These are phyloP conservation scores for Citrus australasica DNA, from an alignment of 345 rosid species.

Conservation along the genomic window DNA sequence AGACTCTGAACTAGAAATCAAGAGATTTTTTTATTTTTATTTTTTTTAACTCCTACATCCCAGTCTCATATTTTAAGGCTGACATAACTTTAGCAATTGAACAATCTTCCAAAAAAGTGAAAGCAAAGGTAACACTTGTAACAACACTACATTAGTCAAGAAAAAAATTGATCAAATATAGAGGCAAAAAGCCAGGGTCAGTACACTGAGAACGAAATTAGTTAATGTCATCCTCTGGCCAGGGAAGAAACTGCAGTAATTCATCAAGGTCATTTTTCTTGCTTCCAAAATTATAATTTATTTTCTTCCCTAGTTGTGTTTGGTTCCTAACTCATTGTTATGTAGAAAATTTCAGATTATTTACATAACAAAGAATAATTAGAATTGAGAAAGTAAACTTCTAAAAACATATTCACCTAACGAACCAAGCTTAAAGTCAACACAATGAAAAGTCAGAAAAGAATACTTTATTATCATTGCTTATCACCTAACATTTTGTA, in stretches of 20 bases:
- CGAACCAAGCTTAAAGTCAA: neutral
- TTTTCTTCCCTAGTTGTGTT: neutral
- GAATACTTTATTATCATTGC: no score
- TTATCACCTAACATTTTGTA: neutral
- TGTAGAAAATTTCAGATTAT: neutral
- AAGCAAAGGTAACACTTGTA: neutral
- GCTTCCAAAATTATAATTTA: neutral
- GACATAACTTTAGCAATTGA: neutral
- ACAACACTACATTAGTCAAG: neutral
- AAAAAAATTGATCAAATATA: neutral
- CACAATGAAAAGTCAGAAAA: no score
- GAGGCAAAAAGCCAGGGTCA: neutral
- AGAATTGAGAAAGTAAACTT: neutral
- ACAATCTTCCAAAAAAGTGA: neutral
- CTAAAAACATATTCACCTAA: neutral
- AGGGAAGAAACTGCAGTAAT: neutral
- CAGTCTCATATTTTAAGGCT: neutral
- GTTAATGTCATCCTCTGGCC: neutral
- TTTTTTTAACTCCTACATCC: neutral
- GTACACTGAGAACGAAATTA: neutral
- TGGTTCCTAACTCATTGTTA: neutral
- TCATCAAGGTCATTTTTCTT: neutral
- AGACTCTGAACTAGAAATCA: neutral
- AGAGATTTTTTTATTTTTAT: neutral
- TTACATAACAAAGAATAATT: neutral